Conservation (phyloP, 2,329 filamentous ascomycete species). For the Trichothecium roseum region DNA sequence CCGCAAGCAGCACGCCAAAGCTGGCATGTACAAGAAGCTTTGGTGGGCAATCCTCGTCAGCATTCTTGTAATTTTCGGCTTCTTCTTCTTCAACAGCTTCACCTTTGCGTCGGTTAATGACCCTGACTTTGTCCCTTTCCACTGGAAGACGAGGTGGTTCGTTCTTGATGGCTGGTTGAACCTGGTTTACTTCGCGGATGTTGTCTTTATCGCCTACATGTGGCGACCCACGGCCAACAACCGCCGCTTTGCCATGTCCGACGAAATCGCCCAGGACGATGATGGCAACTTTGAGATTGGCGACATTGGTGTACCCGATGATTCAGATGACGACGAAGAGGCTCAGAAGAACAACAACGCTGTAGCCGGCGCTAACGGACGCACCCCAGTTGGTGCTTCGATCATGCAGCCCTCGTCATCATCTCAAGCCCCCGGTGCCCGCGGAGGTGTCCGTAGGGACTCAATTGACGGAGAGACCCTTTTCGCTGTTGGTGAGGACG, state of each 20-base stretch:
- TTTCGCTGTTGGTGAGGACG: conserved; percentile 83
- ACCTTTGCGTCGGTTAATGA: conserved; percentile 79
- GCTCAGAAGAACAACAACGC: conserved; percentile 19
- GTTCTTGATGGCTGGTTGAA: conserved; percentile 96
- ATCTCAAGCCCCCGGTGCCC: conserved; percentile 1
- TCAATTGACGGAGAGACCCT: conserved; percentile 82
- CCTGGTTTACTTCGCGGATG: conserved; percentile 88
- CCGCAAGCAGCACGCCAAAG: conserved; percentile 87
- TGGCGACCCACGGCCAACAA: conserved; percentile 98
- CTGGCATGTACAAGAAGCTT: conserved; percentile 92
- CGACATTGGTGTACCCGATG: conserved; percentile 69
- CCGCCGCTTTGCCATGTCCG: conserved; percentile 94
- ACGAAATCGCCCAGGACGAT: conserved; percentile 97
- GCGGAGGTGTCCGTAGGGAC: conserved; percentile 34
- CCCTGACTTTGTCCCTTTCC: conserved; percentile 85
- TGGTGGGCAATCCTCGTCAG: conserved; percentile 96
- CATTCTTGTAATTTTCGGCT: conserved; percentile 91
- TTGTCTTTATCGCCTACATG: conserved; percentile 86
- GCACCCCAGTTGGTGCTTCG: conserved; percentile 1
- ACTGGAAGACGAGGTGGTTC: conserved; percentile 98
- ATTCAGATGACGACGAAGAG: conserved; percentile 47
- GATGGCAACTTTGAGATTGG: conserved; percentile 92
- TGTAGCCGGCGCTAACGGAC: neutral
- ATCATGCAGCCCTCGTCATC: conserved; percentile 2
- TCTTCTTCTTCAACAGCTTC: conserved; percentile 98